phyloP scores from a whole-genome alignment of 2,329 filamentous ascomycete species.

The Fonsecaea monophora region DNA sequence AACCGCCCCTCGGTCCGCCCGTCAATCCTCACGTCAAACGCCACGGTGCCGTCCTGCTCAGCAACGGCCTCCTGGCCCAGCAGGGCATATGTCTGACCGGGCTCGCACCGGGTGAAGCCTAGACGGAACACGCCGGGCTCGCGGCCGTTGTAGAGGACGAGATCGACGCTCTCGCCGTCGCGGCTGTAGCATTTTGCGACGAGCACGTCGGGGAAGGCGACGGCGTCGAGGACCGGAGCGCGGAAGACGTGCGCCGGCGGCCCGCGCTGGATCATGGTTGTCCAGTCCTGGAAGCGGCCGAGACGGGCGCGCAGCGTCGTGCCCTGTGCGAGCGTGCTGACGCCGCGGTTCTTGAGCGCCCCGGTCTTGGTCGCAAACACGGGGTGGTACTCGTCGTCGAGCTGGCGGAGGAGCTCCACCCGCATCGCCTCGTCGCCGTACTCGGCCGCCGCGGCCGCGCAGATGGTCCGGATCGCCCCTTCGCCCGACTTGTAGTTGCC shows the following conservation, averaged over 20 bases:
- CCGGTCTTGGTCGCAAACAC: conserved; percentile 25
- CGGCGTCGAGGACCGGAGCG: conserved; percentile 27
- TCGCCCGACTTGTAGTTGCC: conserved; percentile 35
- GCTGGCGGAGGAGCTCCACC: conserved; percentile 24
- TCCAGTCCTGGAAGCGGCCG: conserved; percentile 29
- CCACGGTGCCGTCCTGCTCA: conserved; percentile 15
- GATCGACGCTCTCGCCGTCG: conserved; percentile 26
- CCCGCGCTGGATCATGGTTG: conserved; percentile 22
- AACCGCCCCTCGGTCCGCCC: conserved; percentile 20
- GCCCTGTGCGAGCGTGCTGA: conserved; percentile 24
- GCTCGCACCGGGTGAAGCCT: conserved; percentile 15
- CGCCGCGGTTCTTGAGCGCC: conserved; percentile 28
- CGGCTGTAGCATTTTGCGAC: conserved; percentile 28
- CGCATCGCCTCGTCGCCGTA: conserved; percentile 31
- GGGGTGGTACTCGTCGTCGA: conserved; percentile 34
- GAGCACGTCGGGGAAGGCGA: conserved; percentile 28
- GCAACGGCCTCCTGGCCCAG: conserved; percentile 15
- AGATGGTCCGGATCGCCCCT: conserved; percentile 24
- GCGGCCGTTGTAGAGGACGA: conserved; percentile 26
- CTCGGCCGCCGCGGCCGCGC: conserved; percentile 29
- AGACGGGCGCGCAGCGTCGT: conserved; percentile 18
- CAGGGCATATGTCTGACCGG: conserved; percentile 19
- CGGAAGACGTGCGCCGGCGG: conserved; percentile 16
- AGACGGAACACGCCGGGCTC: conserved; percentile 18
- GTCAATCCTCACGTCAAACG: conserved; percentile 19